phyloP scores from a whole-genome alignment of 345 rosid species.

The Cardiospermum halicacabum region DNA sequence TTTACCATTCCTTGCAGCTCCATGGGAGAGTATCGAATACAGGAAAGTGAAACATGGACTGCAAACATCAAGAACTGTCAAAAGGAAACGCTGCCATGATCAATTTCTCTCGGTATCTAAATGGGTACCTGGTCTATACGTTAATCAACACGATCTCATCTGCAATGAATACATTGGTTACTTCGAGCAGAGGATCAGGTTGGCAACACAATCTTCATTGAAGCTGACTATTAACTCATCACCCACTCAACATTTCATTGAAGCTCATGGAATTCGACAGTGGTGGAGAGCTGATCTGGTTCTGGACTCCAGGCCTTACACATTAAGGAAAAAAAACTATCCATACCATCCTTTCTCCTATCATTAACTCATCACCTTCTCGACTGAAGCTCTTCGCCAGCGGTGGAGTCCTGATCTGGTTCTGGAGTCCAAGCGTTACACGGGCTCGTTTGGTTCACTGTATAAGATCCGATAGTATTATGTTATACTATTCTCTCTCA shows the following conservation, averaged over 20 bases:
- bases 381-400: no score
- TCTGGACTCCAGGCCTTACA: conserved; percentile 48
- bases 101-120: conserved; percentile 47
- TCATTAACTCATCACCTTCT: no score
- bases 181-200: conserved; percentile 69
- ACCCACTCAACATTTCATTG: conserved; percentile 40
- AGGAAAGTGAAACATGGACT: conserved; percentile 59
- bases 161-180: conserved; percentile 80
- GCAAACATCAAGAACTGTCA: conserved; percentile 58
- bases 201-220: conserved; percentile 68
- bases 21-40: conserved; percentile 61
- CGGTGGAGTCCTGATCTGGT: no score
- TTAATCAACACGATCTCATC: conserved; percentile 58
- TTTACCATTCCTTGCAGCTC: conserved; percentile 75
- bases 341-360: no score
- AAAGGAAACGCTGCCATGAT: conserved; percentile 70
- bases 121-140: conserved; percentile 63
- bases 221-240: conserved; percentile 42
- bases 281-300: conserved; percentile 56
- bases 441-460: no score
- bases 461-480: no score
- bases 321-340: no score
- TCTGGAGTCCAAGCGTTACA: no score
- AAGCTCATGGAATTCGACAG: conserved; percentile 89
- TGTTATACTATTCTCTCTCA: no score